These are phyloP conservation scores for Ciborinia camelliae DNA, from an alignment of 2,329 filamentous ascomycete genomes.

Conservation along the genomic window DNA sequence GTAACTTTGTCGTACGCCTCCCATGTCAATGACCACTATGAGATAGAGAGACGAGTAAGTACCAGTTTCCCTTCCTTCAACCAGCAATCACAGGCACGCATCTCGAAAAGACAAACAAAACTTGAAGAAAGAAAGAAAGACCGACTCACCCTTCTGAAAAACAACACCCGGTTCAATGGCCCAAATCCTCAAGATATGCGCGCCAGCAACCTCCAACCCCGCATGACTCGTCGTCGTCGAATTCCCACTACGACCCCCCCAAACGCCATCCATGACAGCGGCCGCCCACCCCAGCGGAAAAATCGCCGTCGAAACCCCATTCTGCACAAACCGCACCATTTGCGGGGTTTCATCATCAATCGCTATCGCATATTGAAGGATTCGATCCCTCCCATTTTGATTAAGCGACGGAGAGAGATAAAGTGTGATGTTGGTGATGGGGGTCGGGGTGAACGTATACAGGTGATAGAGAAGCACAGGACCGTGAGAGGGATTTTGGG, in stretches of 20 bases:
- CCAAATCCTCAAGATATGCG: constrained; percentile 40
- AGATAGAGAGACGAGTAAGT: not conserved
- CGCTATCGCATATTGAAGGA: constrained; percentile 50
- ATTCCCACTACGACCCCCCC: constrained; percentile 31
- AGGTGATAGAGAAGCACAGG: constrained; percentile 59
- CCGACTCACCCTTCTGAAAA: constrained; percentile 38
- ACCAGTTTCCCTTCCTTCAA: no score
- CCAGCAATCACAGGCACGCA: no score
- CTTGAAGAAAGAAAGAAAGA: no score
- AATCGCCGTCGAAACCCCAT: constrained; percentile 26
- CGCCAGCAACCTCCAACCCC: constrained; percentile 23
- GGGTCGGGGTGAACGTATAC: constrained; percentile 54
- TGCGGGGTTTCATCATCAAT: constrained; percentile 42
- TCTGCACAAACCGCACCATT: constrained; percentile 37
- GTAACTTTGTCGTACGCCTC: constrained; percentile 42
- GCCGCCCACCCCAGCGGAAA: constrained; percentile 29
- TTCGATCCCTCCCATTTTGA: constrained; percentile 44
- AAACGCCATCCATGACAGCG: constrained; percentile 32
- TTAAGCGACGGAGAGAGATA: constrained; percentile 53
- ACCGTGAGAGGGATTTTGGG: constrained; percentile 47
- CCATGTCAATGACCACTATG: constrained; percentile 41
- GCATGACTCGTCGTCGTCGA: constrained; percentile 34
- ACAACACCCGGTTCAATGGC: constrained; percentile 39
- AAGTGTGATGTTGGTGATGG: constrained; percentile 42
- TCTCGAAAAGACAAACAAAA: not conserved